These are phyloP conservation scores for Cladosporium sp. DNA, from an alignment of 2,329 filamentous ascomycete genomes.

Conservation along the genomic window DNA sequence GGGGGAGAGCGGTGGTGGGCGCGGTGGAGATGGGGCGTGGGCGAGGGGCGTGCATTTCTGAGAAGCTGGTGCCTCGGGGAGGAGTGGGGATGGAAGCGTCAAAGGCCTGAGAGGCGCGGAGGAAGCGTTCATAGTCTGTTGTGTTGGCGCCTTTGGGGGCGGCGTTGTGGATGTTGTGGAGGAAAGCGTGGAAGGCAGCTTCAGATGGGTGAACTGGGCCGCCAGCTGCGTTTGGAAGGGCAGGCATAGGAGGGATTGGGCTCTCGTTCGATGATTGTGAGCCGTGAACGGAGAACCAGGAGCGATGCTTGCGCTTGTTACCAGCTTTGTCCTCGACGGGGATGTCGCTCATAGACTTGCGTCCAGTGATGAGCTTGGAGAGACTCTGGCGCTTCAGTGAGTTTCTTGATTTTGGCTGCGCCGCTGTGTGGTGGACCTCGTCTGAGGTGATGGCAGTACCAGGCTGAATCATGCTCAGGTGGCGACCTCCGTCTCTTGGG, in stretches of 20 bases:
- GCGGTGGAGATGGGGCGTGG: conserved; percentile 5
- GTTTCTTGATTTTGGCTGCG: conserved; percentile 1
- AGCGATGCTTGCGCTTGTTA: conserved; percentile 20
- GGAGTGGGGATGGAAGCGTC: conserved; percentile 16
- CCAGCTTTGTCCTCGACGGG: neutral
- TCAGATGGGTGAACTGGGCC: conserved; percentile 1
- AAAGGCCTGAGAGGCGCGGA: conserved; percentile 17
- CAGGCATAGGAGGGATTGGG: conserved; percentile 7
- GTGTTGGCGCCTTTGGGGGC: neutral
- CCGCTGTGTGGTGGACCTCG: neutral
- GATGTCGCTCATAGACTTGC: conserved; percentile 4
- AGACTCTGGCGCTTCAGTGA: conserved; percentile 13
- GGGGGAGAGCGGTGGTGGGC: conserved; percentile 1
- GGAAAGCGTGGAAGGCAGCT: conserved; percentile 17
- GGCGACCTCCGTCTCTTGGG: neutral
- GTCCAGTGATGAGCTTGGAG: conserved; percentile 8
- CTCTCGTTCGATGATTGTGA: conserved; percentile 1
- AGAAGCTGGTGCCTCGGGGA: neutral
- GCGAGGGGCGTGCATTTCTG: conserved; percentile 3
- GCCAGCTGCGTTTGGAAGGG: neutral
- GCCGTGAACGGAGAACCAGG: conserved; percentile 19
- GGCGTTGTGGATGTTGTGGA: conserved; percentile 15
- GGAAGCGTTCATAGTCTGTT: conserved; percentile 17
- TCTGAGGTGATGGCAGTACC: conserved; percentile 15
- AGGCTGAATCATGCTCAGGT: conserved; percentile 3